Percentiles rank a stretch among this genome's conserved stretches.
Conservation (phyloP, 2,329 filamentous ascomycete genomes). For the Penicillium sclerotigenum region DNA sequence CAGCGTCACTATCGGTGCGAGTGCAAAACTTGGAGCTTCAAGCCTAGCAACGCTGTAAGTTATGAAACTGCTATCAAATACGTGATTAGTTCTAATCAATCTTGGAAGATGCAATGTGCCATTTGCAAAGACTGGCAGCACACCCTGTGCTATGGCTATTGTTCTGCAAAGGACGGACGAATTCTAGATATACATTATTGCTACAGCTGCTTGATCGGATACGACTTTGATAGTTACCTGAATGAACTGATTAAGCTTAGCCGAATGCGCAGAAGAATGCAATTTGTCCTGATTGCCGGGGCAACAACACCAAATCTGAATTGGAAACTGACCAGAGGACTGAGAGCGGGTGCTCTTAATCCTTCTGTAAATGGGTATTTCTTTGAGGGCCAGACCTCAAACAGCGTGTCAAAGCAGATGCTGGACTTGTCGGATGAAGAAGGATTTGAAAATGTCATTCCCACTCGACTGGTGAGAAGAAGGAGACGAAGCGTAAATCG, state of each 20-base stretch:
- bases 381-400: background rate
- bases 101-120: background rate
- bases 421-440: background rate
- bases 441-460: background rate
- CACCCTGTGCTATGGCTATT: background rate
- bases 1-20: background rate
- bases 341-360: background rate
- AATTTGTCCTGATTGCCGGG: background rate
- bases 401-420: background rate
- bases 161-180: background rate
- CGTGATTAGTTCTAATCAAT: background rate
- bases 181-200: background rate
- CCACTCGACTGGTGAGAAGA: background rate
- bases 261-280: background rate
- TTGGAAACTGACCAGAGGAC: background rate
- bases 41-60: background rate
- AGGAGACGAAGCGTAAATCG: background rate
- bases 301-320: background rate
- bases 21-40: background rate
- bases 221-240: background rate
- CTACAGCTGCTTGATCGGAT: background rate
- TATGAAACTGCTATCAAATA: background rate
- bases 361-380: background rate
- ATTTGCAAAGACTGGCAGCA: background rate
- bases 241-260: background rate